Evolutionary conservation across 2,329 filamentous ascomycete genomes (phyloP), one percentile per base, ranked within the genome.

Genomic region (Apiospora marii): DNA sequence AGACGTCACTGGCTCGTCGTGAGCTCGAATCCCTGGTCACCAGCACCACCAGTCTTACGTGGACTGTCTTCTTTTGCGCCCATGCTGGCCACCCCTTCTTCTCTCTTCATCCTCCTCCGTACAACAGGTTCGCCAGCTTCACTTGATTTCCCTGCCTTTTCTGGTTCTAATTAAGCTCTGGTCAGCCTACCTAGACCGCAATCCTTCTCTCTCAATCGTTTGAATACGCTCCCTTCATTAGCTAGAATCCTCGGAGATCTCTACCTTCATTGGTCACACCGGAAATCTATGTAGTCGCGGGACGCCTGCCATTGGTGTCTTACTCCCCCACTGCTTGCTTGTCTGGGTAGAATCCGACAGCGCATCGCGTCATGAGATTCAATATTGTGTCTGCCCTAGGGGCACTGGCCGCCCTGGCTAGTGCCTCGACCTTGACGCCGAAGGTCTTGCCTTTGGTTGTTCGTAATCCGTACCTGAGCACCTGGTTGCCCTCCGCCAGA

Each of bases 401-500:
- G 73, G 79, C 77, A 64, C 72, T 82, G 75, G 77, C 81, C 72
- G 80, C 79, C 75, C 80, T 80, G 73, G 71, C 82, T 75, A 76
- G 83, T 76, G 87, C 87, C 67, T 90, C 88, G 44, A 86, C 83
- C 5, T 82, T 91, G 64, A 88, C 85, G 2, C 89, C 89, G 8
- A 87, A 88, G 3, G 88, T 90, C 10, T 77, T 91, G 53, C 89
- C 89, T 12, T 81, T 91, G 72, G 84, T 88, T 72, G 89, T 91
- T 37, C 85, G 89, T 58, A 90, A 89, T 76, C 89, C 89, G 10
- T 91, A 91, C 76, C 79, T 91, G 72, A 90, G 88, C 78, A 86
- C 88, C 46, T 91, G 89, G 89, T 80, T 94, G 72, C 86, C 87
- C 68, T 87, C 89, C 81, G 93, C 94, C 53, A 88, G 94, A 76